Percentiles rank a stretch among this genome's conserved stretches.
These are phyloP conservation scores for Didymella sp. DNA, from an alignment of 2,329 filamentous ascomycete species.

Conservation along the genomic window DNA sequence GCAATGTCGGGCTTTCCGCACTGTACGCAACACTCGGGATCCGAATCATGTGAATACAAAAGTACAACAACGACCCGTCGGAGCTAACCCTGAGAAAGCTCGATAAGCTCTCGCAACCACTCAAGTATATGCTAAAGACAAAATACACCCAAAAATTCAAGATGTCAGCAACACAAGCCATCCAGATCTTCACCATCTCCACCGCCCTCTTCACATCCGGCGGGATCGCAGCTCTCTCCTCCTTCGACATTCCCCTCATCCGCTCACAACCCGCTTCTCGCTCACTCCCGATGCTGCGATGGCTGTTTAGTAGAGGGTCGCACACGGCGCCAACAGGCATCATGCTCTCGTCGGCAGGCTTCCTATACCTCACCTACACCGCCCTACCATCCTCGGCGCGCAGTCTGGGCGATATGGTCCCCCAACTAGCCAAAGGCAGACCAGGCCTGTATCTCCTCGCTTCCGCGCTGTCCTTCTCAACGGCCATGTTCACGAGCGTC, in stretches of 20 bases:
- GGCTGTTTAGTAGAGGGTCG: conserved; percentile 50
- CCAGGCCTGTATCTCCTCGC: conserved; percentile 25
- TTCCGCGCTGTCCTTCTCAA: conserved; percentile 26
- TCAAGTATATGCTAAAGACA: neutral
- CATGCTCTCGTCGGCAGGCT: conserved; percentile 37
- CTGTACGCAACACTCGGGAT: conserved; percentile 11
- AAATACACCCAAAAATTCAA: neutral
- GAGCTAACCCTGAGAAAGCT: no score
- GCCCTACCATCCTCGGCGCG: conserved; percentile 11
- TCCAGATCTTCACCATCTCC: conserved; percentile 40
- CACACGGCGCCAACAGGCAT: conserved; percentile 45
- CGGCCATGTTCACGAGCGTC: conserved; percentile 28
- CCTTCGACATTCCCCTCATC: conserved; percentile 44
- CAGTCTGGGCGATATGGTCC: neutral
- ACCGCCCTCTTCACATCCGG: conserved; percentile 45
- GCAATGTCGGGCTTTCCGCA: conserved; percentile 2
- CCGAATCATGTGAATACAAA: conserved; percentile 12
- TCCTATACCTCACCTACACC: conserved; percentile 36
- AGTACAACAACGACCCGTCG: neutral
- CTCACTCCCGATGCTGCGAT: conserved; percentile 46
- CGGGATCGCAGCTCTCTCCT: conserved; percentile 44
- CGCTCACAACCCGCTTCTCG: conserved; percentile 48
- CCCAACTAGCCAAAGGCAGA: conserved; percentile 11
- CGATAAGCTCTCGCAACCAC: neutral
- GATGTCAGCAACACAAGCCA: conserved; percentile 21